Base-by-base conservation (phyloP, 2,329 filamentous ascomycete genomes). In the Colletotrichum scovillei region DNA sequence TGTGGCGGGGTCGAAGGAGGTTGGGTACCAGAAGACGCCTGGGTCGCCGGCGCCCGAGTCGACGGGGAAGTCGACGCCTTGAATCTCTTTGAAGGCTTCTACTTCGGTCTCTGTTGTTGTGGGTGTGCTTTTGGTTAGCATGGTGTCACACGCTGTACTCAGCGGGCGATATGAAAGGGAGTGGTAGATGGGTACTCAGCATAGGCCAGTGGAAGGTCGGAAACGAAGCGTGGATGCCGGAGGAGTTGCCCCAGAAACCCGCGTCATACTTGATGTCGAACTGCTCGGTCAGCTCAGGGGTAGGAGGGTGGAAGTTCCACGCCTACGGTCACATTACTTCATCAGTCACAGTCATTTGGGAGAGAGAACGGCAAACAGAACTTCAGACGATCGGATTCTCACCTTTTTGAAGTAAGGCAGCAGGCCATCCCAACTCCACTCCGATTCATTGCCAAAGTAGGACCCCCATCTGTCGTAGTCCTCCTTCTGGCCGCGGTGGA, bases 21-120 rank as follows among this genome's bases (percentile, higher is more conserved):
- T 80, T 52, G 80, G 80, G 16, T 76, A 78, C 80, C 80, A 82
- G 75, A 80, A 83, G 12, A 78, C 76, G 1, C 80, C 80, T 0
- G 77, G 74, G 3, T 77, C 71, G 22, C 80, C 79, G 4, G 77
- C 69, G 2, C 76, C 79, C 1, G 77, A 78, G 53, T 80, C 79
- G 1, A 60, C 58, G 1, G 79, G 77, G 32, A 74, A 79, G 8
- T 76, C 62, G 14, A 80, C 75, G 2, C 79, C 78, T 2, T 77
- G 74, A 5, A 79, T 75, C 9, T 75, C 66, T 35, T 63, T 69
- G 30, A 75, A 75, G 6, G 73, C 74, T n/a, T 76, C 74, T 53
- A 78, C 74, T 57, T 77, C 73, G n/a, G 69, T 75, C 32, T 76
- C 77, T 78, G 22, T 14, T 35, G 32, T 35, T 35, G 11, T 12